Conservation (phyloP, 176 grass and related monocot species). For the Juncus inflexus region DNA sequence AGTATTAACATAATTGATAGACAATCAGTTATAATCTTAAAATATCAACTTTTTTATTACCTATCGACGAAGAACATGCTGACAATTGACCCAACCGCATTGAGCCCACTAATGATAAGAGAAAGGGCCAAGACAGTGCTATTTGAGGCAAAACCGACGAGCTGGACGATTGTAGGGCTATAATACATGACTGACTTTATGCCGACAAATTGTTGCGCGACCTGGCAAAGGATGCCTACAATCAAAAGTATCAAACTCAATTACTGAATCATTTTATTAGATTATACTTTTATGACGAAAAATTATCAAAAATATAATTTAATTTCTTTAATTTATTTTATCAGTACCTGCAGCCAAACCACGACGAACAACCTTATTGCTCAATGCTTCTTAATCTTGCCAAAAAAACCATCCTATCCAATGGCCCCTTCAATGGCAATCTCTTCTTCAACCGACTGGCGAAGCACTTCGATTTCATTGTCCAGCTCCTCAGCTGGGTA, state of each 20-base stretch:
- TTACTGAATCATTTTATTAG: too few species aligned
- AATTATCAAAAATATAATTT: constrained; percentile 9
- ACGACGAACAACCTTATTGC: constrained; percentile 56
- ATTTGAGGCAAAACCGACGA: constrained; percentile 72
- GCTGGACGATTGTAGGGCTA: constrained; percentile 82
- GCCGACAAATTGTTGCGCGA: constrained; percentile 86
- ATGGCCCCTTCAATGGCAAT: constrained; percentile 67
- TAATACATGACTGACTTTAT: constrained; percentile 99
- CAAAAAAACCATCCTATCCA: constrained; percentile 38
- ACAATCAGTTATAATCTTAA: too few species aligned
- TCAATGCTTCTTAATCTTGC: constrained; percentile 61
- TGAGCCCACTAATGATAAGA: constrained; percentile 60
- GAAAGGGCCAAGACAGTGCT: constrained; percentile 59
- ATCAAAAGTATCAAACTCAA: too few species aligned
- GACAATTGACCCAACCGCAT: constrained; percentile 57
- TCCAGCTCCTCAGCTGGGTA: constrained; percentile 78
- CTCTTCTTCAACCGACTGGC: constrained; percentile 64
- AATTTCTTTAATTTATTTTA: too few species aligned
- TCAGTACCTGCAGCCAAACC: constrained; percentile 42
- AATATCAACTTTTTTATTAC: constrained; percentile 30
- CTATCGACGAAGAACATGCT: constrained; percentile 52
- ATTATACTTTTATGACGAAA: too few species aligned
- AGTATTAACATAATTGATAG: too few species aligned
- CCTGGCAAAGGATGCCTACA: constrained; percentile 60
- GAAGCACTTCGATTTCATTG: constrained; percentile 79